Percentiles rank a stretch among this genome's conserved stretches.
These are phyloP conservation scores for Talaromyces proteolyticus DNA, from an alignment of 495 filamentous ascomycete species.

Conservation along the genomic window DNA sequence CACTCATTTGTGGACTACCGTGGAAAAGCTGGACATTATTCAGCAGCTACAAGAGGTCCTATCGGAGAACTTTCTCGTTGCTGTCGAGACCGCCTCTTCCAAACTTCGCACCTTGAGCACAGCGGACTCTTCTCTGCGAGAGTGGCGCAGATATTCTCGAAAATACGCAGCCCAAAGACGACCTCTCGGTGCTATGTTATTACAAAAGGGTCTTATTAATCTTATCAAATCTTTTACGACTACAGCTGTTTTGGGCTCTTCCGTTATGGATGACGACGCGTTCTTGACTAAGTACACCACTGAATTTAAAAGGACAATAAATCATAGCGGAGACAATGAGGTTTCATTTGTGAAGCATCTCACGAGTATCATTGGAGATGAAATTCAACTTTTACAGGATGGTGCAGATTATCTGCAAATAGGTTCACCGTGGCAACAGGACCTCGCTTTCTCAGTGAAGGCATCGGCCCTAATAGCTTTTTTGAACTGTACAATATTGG, in stretches of 20 bases:
- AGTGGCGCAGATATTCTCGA: conserved; percentile 80
- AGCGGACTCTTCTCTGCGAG: conserved; percentile 44
- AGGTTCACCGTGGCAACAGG: conserved; percentile 81
- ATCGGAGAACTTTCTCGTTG: conserved; percentile 74
- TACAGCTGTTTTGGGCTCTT: conserved; percentile 55
- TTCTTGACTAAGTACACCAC: conserved; percentile 73
- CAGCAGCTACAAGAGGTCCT: conserved; percentile 63
- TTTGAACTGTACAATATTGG: conserved; percentile 73
- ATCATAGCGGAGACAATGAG: conserved; percentile 37
- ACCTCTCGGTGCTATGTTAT: conserved; percentile 85
- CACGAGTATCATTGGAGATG: conserved; percentile 68
- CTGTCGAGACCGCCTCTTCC: conserved; percentile 81
- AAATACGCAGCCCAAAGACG: conserved; percentile 73
- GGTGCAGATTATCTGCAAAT: conserved; percentile 83
- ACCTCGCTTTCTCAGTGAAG: conserved; percentile 79
- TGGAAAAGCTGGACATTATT: conserved; percentile 65
- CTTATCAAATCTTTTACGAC: conserved; percentile 76
- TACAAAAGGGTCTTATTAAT: conserved; percentile 81
- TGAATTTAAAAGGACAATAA: conserved; percentile 35
- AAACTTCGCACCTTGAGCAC: conserved; percentile 62
- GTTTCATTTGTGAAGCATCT: conserved; percentile 56
- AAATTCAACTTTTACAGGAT: conserved; percentile 82
- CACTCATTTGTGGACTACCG: conserved; percentile 69
- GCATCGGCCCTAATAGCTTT: conserved; percentile 74
- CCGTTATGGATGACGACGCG: conserved; percentile 52